A percentile compares a stretch with the other conserved stretches of the same genome.
Evolutionary conservation across 306 rosid genomes (phyloP).

Genomic region (Acacia confusa): DNA sequence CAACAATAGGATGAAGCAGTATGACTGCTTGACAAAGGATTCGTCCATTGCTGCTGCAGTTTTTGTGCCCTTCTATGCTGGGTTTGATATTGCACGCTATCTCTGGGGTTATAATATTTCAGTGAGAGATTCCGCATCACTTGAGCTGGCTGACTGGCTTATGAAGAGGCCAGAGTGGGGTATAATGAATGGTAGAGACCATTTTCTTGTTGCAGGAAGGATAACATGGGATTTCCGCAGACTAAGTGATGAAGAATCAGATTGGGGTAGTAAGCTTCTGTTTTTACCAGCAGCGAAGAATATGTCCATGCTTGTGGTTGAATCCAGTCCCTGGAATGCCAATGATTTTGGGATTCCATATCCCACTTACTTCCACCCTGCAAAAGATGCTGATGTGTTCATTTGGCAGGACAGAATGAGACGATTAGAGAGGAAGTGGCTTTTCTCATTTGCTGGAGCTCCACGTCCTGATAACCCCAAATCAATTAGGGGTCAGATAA

Average conservation of each 20-base stretch:
- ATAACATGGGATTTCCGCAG: constrained; percentile 98
- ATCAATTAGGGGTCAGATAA: constrained; percentile 88
- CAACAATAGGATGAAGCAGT: constrained; percentile 87
- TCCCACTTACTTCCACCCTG: constrained; percentile 97
- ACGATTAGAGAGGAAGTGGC: constrained; percentile 60
- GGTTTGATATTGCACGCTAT: constrained; percentile 89
- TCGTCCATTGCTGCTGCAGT: constrained; percentile 83
- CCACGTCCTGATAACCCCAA: constrained; percentile 86
- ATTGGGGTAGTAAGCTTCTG: constrained; percentile 97
- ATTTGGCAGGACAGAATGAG: constrained; percentile 65
- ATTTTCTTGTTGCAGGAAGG: constrained; percentile 95
- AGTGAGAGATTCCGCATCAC: constrained; percentile 78
- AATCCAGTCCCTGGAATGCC: constrained; percentile 99
- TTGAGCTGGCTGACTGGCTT: constrained; percentile 82
- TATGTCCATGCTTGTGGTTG: constrained; percentile 99
- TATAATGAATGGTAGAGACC: constrained; percentile 89
- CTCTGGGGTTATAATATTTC: constrained; percentile 93
- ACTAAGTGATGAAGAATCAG: constrained; percentile 57
- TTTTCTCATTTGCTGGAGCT: constrained; percentile 95
- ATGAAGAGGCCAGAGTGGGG: constrained; percentile 81
- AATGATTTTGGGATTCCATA: constrained; percentile 96
- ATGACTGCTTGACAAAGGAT: constrained; percentile 77
- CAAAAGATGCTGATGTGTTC: constrained; percentile 80
- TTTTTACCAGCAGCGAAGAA: constrained; percentile 93
- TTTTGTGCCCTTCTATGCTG: constrained; percentile 98